Evolutionary conservation across 495 filamentous ascomycete genomes (phyloP).

Genomic region (Collariella sp.): DNA sequence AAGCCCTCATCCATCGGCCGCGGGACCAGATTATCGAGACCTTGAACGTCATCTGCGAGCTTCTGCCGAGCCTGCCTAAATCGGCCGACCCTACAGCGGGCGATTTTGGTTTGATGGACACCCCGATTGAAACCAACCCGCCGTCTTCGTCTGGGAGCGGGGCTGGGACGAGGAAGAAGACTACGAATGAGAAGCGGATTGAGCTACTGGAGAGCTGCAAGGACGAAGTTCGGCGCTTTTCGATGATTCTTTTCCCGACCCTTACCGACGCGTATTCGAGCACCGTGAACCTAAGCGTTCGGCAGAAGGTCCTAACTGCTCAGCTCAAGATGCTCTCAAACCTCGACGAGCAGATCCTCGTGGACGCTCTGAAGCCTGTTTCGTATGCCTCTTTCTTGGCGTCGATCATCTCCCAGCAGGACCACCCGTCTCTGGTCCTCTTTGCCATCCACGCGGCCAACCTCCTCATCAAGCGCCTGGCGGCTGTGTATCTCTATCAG

Average conservation of each 20-base stretch:
- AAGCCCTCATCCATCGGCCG: conserved; percentile 93
- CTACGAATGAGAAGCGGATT: conserved; percentile 66
- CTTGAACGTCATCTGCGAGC: conserved; percentile 93
- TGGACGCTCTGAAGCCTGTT: conserved; percentile 80
- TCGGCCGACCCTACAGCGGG: conserved; percentile 44
- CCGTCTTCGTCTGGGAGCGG: conserved; percentile 27
- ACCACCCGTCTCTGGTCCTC: conserved; percentile 80
- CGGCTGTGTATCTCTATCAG: conserved; percentile 85
- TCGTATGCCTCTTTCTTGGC: conserved; percentile 97
- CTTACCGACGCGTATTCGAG: conserved; percentile 96
- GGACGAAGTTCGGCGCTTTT: conserved; percentile 80
- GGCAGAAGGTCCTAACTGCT: conserved; percentile 91
- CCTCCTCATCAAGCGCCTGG: conserved; percentile 72
- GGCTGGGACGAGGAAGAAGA: conserved; percentile 47
- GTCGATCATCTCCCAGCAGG: conserved; percentile 91
- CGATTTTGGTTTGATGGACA: conserved; percentile 41
- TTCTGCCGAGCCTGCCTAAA: conserved; percentile 61
- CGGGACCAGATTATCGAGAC: conserved; percentile 95
- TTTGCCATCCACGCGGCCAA: conserved; percentile 83
- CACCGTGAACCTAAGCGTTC: conserved; percentile 93
- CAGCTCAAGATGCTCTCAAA: conserved; percentile 99
- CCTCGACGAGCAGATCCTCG: conserved; percentile 69
- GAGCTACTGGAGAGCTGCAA: conserved; percentile 73
- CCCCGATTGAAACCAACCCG: conserved; percentile 29
- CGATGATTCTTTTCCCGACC: conserved; percentile 90